Evolutionary conservation across 371 early-diverging fungal species (phyloP).

Genomic region (Rhizomucor miehei): DNA sequence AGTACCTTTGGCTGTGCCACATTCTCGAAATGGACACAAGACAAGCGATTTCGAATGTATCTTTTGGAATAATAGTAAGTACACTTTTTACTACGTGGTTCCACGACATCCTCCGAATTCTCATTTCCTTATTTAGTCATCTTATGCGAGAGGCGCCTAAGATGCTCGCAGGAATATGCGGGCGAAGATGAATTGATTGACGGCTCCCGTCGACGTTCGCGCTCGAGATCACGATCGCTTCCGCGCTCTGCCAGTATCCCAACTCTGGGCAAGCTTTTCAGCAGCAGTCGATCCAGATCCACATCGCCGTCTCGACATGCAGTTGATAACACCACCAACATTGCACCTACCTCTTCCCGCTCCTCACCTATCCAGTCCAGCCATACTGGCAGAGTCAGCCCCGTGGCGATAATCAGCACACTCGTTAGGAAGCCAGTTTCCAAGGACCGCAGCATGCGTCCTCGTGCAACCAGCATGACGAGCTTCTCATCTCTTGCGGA

Average conservation of each 20-base stretch:
- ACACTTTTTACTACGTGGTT: neutral
- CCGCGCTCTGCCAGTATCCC: conserved; percentile 39
- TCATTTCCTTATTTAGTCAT: conserved; percentile 21
- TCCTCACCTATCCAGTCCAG: conserved; percentile 9
- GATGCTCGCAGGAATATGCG: conserved; percentile 25
- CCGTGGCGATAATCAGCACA: neutral
- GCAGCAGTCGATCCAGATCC: conserved; percentile 28
- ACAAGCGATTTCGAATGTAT: conserved; percentile 34
- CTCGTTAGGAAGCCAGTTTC: no score
- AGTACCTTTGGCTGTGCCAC: conserved; percentile 1
- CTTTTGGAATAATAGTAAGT: conserved; percentile 48
- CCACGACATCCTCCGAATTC: neutral
- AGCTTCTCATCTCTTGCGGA: conserved; percentile 3
- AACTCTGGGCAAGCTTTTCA: conserved; percentile 34
- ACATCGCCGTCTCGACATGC: conserved; percentile 27
- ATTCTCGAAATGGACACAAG: conserved; percentile 2
- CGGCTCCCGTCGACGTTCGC: conserved; percentile 11
- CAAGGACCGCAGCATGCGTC: neutral
- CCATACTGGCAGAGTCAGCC: neutral
- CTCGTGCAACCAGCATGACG: conserved; percentile 11
- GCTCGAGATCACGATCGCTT: conserved; percentile 42
- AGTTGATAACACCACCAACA: neutral
- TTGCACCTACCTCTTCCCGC: conserved; percentile 13
- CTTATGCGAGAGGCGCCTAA: conserved; percentile 31
- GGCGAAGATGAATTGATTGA: conserved; percentile 10